Percentiles rank a stretch among this genome's conserved stretches.
These are phyloP conservation scores for Cutaneotrichosporon cavernicola DNA, from an alignment of 1,284 basidiomycete genomes.

Conservation along the genomic window DNA sequence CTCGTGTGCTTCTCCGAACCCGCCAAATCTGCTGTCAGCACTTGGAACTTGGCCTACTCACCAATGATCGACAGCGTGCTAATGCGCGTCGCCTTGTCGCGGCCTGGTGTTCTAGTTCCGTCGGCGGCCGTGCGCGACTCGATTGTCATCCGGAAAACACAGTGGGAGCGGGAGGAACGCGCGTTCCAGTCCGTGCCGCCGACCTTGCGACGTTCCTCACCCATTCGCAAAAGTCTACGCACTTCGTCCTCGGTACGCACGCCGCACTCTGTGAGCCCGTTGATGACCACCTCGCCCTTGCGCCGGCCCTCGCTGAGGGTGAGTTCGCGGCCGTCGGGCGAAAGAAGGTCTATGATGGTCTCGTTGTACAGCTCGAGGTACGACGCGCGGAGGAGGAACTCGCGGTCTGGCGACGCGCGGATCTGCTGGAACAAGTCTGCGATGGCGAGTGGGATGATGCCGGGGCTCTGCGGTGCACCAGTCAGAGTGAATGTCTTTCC, in stretches of 20 bases:
- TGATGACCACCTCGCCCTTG: slow-evolving; percentile 51
- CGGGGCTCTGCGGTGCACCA: slow-evolving; percentile 78
- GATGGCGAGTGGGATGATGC: slow-evolving; percentile 93
- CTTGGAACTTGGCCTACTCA: slow-evolving; percentile 17
- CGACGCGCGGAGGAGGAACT: slow-evolving; percentile 89
- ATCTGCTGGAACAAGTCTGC: slow-evolving; percentile 57
- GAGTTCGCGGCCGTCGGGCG: slow-evolving; percentile 41
- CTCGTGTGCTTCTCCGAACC: slow-evolving; percentile 94
- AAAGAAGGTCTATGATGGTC: slow-evolving; percentile 66
- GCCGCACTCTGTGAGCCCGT: slow-evolving; percentile 58
- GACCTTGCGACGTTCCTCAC: slow-evolving; percentile 83
- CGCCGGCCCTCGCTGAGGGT: slow-evolving; percentile 50
- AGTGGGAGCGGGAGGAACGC: slow-evolving; percentile 85
- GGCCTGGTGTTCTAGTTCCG: slow-evolving; percentile 17
- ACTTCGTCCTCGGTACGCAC: slow-evolving; percentile 86
- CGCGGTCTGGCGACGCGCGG: slow-evolving; percentile 58
- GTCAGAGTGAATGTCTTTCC: slow-evolving; percentile 91
- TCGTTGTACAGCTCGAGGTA: slow-evolving; percentile 99
- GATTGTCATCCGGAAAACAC: slow-evolving; percentile 79
- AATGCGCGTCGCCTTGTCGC: slow-evolving; percentile 56
- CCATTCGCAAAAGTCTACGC: slow-evolving; percentile 75
- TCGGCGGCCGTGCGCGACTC: slow-evolving; percentile 23
- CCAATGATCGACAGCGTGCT: slow-evolving; percentile 62
- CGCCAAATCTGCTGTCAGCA: slow-evolving; percentile 75
- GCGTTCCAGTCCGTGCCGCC: slow-evolving; percentile 98